A percentile compares a stretch with the other conserved stretches of the same genome.
Conservation (phyloP, 306 rosid genomes). For the Vachellia collinsii region DNA sequence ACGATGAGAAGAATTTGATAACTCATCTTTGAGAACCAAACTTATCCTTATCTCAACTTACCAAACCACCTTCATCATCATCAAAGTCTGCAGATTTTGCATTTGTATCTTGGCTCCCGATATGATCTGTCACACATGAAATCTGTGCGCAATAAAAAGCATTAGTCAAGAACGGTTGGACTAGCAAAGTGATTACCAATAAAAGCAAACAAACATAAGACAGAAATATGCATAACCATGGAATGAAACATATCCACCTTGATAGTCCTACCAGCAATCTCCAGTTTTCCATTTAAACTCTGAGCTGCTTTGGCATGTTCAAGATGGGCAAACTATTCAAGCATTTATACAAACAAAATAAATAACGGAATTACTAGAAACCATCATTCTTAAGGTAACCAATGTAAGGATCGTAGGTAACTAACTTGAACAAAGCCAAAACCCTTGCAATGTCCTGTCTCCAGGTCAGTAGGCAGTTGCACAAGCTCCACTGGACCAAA, state of each 20-base stretch:
- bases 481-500: constrained; percentile 97
- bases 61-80: constrained; percentile 99
- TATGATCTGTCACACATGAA: constrained; percentile 94
- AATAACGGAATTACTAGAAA: constrained; percentile 21
- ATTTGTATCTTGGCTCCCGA: constrained; percentile 77
- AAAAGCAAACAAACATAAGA: constrained; percentile 8
- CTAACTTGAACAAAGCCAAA: constrained; percentile 97
- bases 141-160: constrained; percentile 54
- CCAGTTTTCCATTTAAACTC: constrained; percentile 95
- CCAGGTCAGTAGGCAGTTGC: constrained; percentile 91
- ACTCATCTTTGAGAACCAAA: not conserved
- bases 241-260: constrained; percentile 63
- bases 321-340: constrained; percentile 86
- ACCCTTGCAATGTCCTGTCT: constrained; percentile 99
- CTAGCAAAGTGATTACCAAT: constrained; percentile 15
- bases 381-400: constrained; percentile 19
- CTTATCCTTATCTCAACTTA: constrained; percentile 42
- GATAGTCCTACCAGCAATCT: constrained; percentile 91
- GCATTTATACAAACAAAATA: constrained; percentile 20
- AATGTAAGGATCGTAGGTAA: constrained; percentile 33
- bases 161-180: constrained; percentile 31
- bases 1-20: constrained; percentile 15
- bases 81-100: constrained; percentile 94
- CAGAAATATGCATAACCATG: constrained; percentile 7
- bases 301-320: constrained; percentile 98